Base-by-base conservation (phyloP, 768 basidiomycete genomes). In the Mycena maculata region DNA sequence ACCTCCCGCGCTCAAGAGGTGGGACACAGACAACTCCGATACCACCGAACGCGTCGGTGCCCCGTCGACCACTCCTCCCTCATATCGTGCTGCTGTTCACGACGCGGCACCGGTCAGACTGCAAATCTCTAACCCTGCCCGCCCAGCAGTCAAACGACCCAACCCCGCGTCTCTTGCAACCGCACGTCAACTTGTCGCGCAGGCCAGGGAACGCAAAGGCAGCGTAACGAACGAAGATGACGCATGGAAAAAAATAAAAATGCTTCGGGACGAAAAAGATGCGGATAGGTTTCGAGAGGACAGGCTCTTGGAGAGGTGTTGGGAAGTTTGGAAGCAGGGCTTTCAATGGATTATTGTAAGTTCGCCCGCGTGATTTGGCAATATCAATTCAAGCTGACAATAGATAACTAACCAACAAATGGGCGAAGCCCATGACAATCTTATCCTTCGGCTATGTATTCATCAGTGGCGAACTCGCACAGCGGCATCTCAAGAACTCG, bases 381-480 rank as follows among this genome's bases (percentile, higher is more conserved):
- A 64, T 67, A 18, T 12, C 31, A 45, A 45, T 28, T 57, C 30
- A 67, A 49, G 8, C 16, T 8, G 33, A 10, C 49, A 13, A n/a
- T 70, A 96, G 94, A 88, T 86, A n/a, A 94, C 92, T 15, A 81
- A 86, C 67, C 76, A 83, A 60, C 92, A 95, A 76, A 86, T 95
- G 54, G 81, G 80, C 31, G 81, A 88, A 63, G 94, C 94, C 30
- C 85, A 91, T 58, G 87, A 92, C 66, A 85, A 85, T 67, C 83
- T 93, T 65, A 74, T 92, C 45, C 77, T 93, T 20, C 88, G 88
- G 18, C 76, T 85, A 16, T 80, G 79, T 50, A 73, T 95, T 25
- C 86, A 88, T 58, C 83, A 80, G 15, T 95, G 94, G 94, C 85
- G 83, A 60, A 78, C 80, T 60, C 75, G 75, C 13, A 76, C 81